Evolutionary conservation across 495 filamentous ascomycete species (phyloP), one percentile per base, ranked within the genome.

Genomic region (Penicillium herquei): DNA sequence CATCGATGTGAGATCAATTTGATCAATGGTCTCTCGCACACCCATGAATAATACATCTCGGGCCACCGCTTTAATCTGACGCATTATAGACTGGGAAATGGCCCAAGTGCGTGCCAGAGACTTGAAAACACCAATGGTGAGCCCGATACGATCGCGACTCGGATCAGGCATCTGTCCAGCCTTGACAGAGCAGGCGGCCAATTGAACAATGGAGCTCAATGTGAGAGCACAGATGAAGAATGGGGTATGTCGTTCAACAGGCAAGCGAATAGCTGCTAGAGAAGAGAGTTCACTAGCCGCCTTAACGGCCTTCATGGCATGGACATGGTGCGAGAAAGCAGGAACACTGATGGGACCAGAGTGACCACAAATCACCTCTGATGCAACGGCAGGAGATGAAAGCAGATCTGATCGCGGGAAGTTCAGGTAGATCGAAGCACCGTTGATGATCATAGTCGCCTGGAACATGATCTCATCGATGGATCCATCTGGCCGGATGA

Each of bases 401-500:
- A 78, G 59, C 6, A 78, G 73, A 39, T 81, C 73, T 12, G 83
- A 81, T 49, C 59, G 79, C 56, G 74, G 75, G 61, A 77, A 78
- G 54, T 78, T 72, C 6, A 79, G 66, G 45, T 77, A 75, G 43
- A 77, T 78, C 40, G 74, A 65, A 6, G 76, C 72, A 16, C 74
- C 86, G 65, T 89, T 82, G 31, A 87, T 81, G 48, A 94, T 86
- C 84, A 94, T 91, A 52, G 87, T 87, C 10, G 91, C 91, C 65
- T 96, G 91, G 76, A 96, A 95, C 74, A 96, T 84, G 81, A 96
- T 87, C 73, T 95, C 90, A 63, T 96, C 91, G 9, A 92, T 79
- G 34, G 85, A 76, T 32, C 76, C 76, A 52, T 87, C 82, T 54
- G 81, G 80, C 39, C 81, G 81, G 51, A 93, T 72, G 34, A 91